Evolutionary conservation across 345 rosid genomes (phyloP).

Genomic region (Arabidopsis arenosa): DNA sequence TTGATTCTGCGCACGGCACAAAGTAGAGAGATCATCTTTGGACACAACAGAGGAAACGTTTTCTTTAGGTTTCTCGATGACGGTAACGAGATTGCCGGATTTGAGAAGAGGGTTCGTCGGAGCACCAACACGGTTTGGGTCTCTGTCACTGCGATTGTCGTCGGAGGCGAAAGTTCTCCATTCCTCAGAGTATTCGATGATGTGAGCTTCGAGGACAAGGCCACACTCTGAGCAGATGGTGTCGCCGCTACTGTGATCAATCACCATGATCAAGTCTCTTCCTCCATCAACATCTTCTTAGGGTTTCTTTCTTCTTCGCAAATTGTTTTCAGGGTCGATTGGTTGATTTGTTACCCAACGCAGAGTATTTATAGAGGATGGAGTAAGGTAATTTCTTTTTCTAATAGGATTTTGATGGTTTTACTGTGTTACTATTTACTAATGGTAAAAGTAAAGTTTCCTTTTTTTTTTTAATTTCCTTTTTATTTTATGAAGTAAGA

Average conservation of each 20-base stretch:
- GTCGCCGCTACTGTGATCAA: conserved; percentile 17
- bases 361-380: conserved; percentile 5
- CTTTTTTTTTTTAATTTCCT: neutral
- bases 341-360: neutral
- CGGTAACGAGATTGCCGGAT: no score
- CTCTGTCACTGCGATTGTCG: no score
- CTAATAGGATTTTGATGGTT: conserved; percentile 12
- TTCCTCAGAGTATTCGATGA: no score
- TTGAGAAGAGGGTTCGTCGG: no score
- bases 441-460: neutral
- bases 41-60: no score
- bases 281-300: conserved; percentile 23
- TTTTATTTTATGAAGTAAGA: neutral
- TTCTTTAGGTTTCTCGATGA: no score
- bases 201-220: no score
- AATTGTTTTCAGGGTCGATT: neutral
- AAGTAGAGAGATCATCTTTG: no score
- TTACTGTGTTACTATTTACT: neutral
- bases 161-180: no score
- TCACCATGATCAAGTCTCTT: conserved; percentile 3
- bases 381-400: neutral
- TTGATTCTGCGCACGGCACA: no score
- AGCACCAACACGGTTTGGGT: no score
- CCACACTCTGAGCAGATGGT: no score
- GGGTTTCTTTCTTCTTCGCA: conserved; percentile 9